Percentiles rank a stretch among this genome's conserved stretches.
These are phyloP conservation scores for Mentha longifolia DNA, from an alignment of 257 asterid species.

Conservation along the genomic window DNA sequence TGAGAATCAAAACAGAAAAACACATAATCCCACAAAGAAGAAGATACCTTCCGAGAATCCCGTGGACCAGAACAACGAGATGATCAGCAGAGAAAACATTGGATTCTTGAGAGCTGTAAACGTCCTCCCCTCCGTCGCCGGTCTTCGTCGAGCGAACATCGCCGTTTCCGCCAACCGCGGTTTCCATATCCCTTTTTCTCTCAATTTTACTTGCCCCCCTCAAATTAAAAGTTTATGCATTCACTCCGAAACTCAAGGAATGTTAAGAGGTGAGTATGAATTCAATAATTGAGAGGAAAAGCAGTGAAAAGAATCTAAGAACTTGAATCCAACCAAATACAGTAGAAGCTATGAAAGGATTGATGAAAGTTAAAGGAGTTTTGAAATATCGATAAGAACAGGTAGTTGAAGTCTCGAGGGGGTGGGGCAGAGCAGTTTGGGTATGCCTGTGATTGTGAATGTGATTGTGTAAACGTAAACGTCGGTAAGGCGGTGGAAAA, in stretches of 20 bases:
- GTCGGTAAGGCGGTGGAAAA: too few species aligned
- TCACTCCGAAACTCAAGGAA: slow-evolving; percentile 8
- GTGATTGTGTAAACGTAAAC: too few species aligned
- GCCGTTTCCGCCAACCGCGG: slow-evolving; percentile 37
- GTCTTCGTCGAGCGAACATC: slow-evolving; percentile 64
- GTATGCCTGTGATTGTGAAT: too few species aligned
- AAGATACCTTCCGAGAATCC: slow-evolving; percentile 92
- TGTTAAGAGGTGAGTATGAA: neutral
- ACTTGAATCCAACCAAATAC: neutral
- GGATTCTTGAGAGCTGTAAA: slow-evolving; percentile 57
- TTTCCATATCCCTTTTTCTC: slow-evolving; percentile 43
- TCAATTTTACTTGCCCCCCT: neutral
- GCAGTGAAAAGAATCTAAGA: neutral
- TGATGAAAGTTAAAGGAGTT: too few species aligned
- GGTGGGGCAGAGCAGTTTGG: too few species aligned
- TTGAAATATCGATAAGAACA: too few species aligned
- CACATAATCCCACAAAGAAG: neutral
- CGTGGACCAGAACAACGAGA: slow-evolving; percentile 94
- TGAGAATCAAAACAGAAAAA: neutral
- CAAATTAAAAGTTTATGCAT: slow-evolving; percentile 24
- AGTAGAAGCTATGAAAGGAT: too few species aligned
- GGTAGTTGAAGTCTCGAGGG: too few species aligned
- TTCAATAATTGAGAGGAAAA: neutral
- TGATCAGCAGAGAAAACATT: slow-evolving; percentile 85
- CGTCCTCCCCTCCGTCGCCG: slow-evolving; percentile 72